phyloP scores from a whole-genome alignment of 2,329 filamentous ascomycete genomes.

The Fusarium virguliforme region DNA sequence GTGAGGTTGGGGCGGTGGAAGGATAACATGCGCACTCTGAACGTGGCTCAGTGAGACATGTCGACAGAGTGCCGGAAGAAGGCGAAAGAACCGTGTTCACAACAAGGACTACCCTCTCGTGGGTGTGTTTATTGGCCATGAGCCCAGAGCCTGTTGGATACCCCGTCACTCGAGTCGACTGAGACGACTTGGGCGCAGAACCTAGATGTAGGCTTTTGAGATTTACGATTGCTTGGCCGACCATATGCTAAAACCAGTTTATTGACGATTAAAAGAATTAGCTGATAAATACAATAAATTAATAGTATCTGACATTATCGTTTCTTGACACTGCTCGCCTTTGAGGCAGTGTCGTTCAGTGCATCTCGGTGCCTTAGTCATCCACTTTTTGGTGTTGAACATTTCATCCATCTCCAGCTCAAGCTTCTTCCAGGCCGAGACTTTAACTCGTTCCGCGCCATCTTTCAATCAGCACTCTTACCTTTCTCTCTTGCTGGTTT shows the following conservation, averaged over 20 bases:
- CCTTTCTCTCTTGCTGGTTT: not conserved
- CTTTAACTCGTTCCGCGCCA: slow-evolving; percentile 14
- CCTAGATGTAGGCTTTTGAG: not conserved
- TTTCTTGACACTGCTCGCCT: not conserved
- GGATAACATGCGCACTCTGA: not conserved
- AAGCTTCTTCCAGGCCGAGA: not conserved
- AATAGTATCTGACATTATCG: not conserved
- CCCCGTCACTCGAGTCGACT: not conserved
- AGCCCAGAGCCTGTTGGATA: not conserved
- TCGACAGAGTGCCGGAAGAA: not conserved
- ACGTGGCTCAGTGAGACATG: slow-evolving; percentile 6
- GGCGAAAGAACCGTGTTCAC: not conserved
- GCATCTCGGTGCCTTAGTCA: slow-evolving; percentile 43
- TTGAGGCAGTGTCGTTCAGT: not conserved
- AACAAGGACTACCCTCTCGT: not conserved
- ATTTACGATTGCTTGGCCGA: not conserved
- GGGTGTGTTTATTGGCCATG: not conserved
- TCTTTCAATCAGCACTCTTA: not conserved
- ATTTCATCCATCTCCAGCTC: slow-evolving; percentile 28
- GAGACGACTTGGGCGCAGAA: not conserved
- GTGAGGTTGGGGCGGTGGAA: not conserved
- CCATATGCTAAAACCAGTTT: slow-evolving; percentile 14
- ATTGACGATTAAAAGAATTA: slow-evolving; percentile 9
- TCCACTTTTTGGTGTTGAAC: slow-evolving; percentile 40
- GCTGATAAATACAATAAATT: slow-evolving; percentile 23